A percentile compares a stretch with the other conserved stretches of the same genome.
phyloP scores from a whole-genome alignment of 2,329 filamentous ascomycete species.

The Monilinia polystroma region DNA sequence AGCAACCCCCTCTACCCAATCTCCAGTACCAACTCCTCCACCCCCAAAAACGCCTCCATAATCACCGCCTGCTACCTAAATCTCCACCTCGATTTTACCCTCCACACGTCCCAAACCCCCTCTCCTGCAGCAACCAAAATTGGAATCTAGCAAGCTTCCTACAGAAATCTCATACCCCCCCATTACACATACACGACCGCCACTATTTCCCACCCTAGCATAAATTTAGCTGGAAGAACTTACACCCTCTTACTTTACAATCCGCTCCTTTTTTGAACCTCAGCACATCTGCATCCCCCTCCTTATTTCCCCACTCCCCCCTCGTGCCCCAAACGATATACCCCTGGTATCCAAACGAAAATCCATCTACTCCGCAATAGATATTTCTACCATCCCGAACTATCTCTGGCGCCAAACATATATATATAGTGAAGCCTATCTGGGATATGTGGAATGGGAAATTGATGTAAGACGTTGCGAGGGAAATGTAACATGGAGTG shows the following conservation, averaged over 20 bases:
- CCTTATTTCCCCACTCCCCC: neutral
- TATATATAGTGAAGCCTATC: neutral
- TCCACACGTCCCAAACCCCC: too few species aligned
- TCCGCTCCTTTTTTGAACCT: neutral
- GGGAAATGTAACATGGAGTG: slow-evolving; percentile 4
- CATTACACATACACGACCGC: neutral
- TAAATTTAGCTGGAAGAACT: neutral
- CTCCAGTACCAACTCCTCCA: too few species aligned
- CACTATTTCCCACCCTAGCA: neutral
- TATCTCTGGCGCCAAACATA: slow-evolving; percentile 17
- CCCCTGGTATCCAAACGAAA: slow-evolving; percentile 1
- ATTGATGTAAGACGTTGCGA: neutral
- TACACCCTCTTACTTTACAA: neutral
- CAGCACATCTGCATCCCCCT: neutral
- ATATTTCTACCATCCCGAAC: neutral
- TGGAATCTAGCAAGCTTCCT: slow-evolving; percentile 10
- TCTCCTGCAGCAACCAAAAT: neutral
- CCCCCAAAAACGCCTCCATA: too few species aligned
- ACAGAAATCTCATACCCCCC: neutral
- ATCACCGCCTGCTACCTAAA: too few species aligned
- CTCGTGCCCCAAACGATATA: slow-evolving; percentile 6
- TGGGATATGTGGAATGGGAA: slow-evolving; percentile 18
- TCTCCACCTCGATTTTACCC: too few species aligned
- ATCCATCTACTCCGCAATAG: neutral
- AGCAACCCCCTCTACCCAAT: neutral